Base-by-base conservation (phyloP, 139 green algal species). In the Picochlorum costavermella region DNA sequence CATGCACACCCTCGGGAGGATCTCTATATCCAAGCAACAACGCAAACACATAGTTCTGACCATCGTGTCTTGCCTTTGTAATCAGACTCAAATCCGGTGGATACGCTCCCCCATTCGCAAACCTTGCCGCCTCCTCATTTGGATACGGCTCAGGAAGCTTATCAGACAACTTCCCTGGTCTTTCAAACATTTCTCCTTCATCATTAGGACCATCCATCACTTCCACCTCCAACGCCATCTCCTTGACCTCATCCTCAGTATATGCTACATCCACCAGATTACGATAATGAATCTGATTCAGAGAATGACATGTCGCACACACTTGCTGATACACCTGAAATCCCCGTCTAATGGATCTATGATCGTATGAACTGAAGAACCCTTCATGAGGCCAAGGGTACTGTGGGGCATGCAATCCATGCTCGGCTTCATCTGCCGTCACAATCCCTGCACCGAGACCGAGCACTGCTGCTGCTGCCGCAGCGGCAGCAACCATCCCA, bases 31-130 rank as follows among this genome's bases (percentile, higher is more conserved):
- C 94, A 30, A 93, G 84, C 36, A 99, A 84, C 63, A 99, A 86
- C 3, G 88, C 73, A 75, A 97, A 99, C 17, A 99, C 81, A 73
- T 99, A 99, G 85, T 99, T 98, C 64, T 88, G 76, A 37, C 94
- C 94, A 69, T 98, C 78, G 75, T 98, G 94, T 56, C 94, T 84
- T 5, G 91, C 94, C 75, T 96, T 96, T 49, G 85, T 90, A 66
- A 99, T 98, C 26, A 98, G 82, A 33, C 78, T 87, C 57, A 99
- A 83, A 82, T 99, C 94, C 16, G 94, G 94, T 3, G 94, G 94
- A 80, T 99, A 99, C n/a, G 94, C 94, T 33, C 94, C 94, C 40
- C 92, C 92, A 73, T 99, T 99, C 69, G 92, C 85, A 67, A 85
- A 97, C 50, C 94, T 81, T 6, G 94, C 94, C 3, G 83, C 86